Evolutionary conservation across 176 grass and related monocot genomes (phyloP), one percentile per base, ranked within the genome.

Genomic region (Rhipidocladum racemiflorum): DNA sequence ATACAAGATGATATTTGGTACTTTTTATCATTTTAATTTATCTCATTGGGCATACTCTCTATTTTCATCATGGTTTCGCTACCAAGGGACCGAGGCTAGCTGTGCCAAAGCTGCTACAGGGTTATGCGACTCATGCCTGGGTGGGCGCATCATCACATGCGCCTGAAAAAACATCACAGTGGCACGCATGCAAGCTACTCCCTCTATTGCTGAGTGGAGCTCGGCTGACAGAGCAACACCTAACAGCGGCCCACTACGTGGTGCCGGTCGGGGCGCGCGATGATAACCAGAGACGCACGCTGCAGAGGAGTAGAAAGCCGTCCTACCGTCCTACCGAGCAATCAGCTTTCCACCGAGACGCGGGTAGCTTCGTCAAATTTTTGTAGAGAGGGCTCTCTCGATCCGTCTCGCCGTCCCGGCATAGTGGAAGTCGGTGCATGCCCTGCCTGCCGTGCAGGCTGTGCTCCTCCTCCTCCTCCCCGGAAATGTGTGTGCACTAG

Each of bases 301-400:
- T 43, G 63, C 32, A 34, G 32, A 34, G 38, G 16, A 77, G 59
- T 67, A 60, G 49, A 69, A 67, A 69, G 76, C 82, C 76, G 87
- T 45, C 86, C 73, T 43, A 61, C 82, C 76, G 87, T 45, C 86
- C 73, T 43, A 61, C n/a, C 34, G 6, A 8, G 29, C 2, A 16
- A 46, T 46, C 45, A 23, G 74, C 66, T 67, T 53, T 72, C 71
- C 20, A 7, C 12, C 25, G 12, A 59, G 50, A 12, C 36, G 34
- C 28, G 12, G 75, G 39, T 21, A 28, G 68, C 80, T 63, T 71
- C 87, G 80, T 75, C 85, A 3, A 89, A 85, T 85, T 84, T 34
- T 34, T 76, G 62, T 85, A 85, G 85, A 89, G 87, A 42, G 75
- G 68, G 42, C 65, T n/a, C 30, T 61, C 53, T 71, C 53, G 54